These are phyloP conservation scores for Saturnispora bothae DNA, from an alignment of 805 yeast genomes.

Conservation along the genomic window DNA sequence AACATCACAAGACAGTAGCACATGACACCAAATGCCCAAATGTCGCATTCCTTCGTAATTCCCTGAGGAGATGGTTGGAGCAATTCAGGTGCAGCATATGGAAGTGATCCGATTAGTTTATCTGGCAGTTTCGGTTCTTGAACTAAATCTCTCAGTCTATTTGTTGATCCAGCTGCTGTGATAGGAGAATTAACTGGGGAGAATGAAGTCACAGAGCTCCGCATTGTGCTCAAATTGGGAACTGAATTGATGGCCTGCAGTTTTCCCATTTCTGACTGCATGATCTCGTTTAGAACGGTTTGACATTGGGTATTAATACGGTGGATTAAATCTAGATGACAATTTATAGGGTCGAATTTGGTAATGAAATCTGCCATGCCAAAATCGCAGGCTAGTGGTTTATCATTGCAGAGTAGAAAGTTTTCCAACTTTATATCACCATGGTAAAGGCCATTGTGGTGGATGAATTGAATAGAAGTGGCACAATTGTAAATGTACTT, in stretches of 20 bases:
- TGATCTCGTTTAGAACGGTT: conserved; percentile 1
- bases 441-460: conserved; percentile 54
- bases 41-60: conserved; percentile 61
- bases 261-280: not conserved
- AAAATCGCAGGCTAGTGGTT: conserved; percentile 70
- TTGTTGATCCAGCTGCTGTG: conserved; percentile 4
- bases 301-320: conserved; percentile 2
- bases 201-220: not conserved
- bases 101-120: conserved; percentile 64
- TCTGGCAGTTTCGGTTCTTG: conserved; percentile 7
- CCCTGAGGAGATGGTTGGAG: conserved; percentile 48
- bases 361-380: conserved; percentile 51
- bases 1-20: conserved; percentile 66
- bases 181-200: not conserved
- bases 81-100: conserved; percentile 87
- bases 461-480: conserved; percentile 53
- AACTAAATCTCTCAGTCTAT: conserved; percentile 1
- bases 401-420: conserved; percentile 46
- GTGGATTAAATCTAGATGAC: not conserved
- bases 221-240: conserved; percentile 2
- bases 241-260: not conserved
- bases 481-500: conserved; percentile 43
- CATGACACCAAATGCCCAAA: conserved; percentile 86
- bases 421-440: conserved; percentile 81
- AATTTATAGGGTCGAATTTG: not conserved